phyloP scores from a whole-genome alignment of 257 asterid genomes.

The Jasminum sambac region DNA sequence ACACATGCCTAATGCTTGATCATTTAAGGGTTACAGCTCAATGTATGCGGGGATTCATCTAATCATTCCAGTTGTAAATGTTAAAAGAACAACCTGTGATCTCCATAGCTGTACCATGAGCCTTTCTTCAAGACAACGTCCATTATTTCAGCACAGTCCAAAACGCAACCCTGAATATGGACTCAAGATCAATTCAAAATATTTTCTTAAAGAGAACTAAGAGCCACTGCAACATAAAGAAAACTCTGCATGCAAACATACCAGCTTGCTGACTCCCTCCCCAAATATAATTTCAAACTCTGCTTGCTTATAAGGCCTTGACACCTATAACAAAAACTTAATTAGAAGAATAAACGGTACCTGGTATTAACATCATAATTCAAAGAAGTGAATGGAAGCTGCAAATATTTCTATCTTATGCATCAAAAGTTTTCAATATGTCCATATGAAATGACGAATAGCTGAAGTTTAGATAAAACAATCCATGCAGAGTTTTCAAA shows the following conservation, averaged over 20 bases:
- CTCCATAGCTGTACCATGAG: constrained; percentile 96
- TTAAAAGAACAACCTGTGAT: constrained; percentile 61
- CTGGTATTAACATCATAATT: constrained; percentile 17
- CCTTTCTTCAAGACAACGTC: constrained; percentile 83
- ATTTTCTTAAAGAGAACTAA: constrained; percentile 11
- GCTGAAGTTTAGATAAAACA: not conserved
- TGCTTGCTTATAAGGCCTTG: constrained; percentile 99
- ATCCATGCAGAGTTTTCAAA: not conserved
- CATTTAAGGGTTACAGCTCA: constrained; percentile 8
- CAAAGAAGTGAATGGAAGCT: not conserved
- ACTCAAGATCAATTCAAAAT: constrained; percentile 22
- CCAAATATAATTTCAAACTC: constrained; percentile 96
- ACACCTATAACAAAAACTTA: constrained; percentile 52
- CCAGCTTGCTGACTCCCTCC: constrained; percentile 98
- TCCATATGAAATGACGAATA: not conserved
- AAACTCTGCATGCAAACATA: constrained; percentile 16
- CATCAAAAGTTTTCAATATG: constrained; percentile 10
- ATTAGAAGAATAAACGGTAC: constrained; percentile 24
- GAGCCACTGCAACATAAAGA: constrained; percentile 12
- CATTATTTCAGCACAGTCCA: constrained; percentile 92
- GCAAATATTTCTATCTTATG: constrained; percentile 10
- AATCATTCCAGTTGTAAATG: not conserved
- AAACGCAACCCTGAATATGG: constrained; percentile 69
- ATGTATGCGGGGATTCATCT: constrained; percentile 9
- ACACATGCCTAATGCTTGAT: not conserved